Percentiles rank a stretch among this genome's conserved stretches.
These are phyloP conservation scores for Boletellus deceptivus DNA, from an alignment of 1,284 basidiomycete species.

Conservation along the genomic window DNA sequence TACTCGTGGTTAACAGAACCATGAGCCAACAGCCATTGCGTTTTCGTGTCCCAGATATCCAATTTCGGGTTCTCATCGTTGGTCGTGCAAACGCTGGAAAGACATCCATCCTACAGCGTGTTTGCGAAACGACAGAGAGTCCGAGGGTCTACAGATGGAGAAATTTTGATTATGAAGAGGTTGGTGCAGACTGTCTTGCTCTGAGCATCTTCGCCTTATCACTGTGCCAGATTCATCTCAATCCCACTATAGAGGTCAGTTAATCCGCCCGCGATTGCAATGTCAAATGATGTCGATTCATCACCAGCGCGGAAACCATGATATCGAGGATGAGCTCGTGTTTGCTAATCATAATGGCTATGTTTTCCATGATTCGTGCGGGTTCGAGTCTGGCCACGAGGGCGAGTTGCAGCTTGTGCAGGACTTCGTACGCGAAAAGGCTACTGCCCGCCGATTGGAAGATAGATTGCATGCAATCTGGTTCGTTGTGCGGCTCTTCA, in stretches of 20 bases:
- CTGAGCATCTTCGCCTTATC: no score
- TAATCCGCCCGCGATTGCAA: no score
- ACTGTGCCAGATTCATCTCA: no score
- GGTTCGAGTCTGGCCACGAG: constrained; percentile 1
- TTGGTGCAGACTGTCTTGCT: background rate
- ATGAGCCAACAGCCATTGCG: no score
- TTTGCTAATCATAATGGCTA: no score
- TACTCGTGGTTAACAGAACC: no score
- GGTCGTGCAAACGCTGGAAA: constrained; percentile 7
- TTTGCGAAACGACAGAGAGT: constrained; percentile 8
- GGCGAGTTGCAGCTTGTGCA: constrained; percentile 1
- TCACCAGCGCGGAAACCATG: no score
- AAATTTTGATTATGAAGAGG: constrained; percentile 7
- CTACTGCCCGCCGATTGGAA: background rate
- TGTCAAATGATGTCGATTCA: no score
- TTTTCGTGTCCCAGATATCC: background rate
- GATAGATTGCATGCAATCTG: constrained; percentile 6
- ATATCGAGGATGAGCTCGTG: no score
- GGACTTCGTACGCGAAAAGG: background rate
- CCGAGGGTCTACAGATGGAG: background rate
- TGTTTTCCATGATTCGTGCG: constrained; percentile 6
- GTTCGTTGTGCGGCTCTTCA: background rate
- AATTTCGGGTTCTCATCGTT: constrained; percentile 5
- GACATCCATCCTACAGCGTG: constrained; percentile 5
- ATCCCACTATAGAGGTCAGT: background rate